A percentile compares a stretch with the other conserved stretches of the same genome.
phyloP scores from a whole-genome alignment of 768 basidiomycete genomes.

The Inosperma sp. region DNA sequence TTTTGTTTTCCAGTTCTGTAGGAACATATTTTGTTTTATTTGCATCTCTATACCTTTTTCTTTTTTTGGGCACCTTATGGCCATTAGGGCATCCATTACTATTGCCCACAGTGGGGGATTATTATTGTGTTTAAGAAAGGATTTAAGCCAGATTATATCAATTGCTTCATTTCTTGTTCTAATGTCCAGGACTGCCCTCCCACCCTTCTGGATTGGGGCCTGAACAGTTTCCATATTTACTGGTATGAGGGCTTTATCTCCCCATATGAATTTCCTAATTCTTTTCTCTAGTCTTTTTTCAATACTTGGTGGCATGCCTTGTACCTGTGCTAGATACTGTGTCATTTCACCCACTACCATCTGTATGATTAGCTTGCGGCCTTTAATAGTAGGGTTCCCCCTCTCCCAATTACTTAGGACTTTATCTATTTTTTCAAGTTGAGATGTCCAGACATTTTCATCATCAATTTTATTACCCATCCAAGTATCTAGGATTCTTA shows the following conservation, averaged over 20 bases:
- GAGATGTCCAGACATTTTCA: constrained; percentile 19
- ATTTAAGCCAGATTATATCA: constrained; percentile 17
- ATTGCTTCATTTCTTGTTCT: constrained; percentile 25
- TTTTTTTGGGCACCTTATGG: not conserved
- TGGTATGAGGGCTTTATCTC: too few relatives aligned
- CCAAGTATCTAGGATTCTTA: constrained; percentile 30
- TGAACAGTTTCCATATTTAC: too few relatives aligned
- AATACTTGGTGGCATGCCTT: too few relatives aligned
- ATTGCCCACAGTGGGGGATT: constrained; percentile 27
- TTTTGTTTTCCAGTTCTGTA: constrained; percentile 24
- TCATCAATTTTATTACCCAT: constrained; percentile 27
- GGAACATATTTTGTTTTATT: constrained; percentile 18
- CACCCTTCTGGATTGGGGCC: too few relatives aligned
- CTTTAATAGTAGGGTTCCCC: constrained; percentile 14
- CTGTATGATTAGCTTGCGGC: too few relatives aligned
- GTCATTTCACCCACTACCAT: constrained; percentile 21
- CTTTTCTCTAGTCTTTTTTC: too few relatives aligned
- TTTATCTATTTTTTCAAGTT: too few relatives aligned
- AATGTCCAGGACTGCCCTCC: too few relatives aligned
- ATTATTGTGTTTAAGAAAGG: too few relatives aligned
- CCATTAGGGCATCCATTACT: constrained; percentile 24
- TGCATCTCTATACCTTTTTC: not conserved
- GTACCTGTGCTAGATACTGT: constrained; percentile 23
- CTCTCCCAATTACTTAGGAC: constrained; percentile 21
- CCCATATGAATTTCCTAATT: too few relatives aligned